Evolutionary conservation across 371 early-diverging fungal species (phyloP), one percentile per base, ranked within the genome.

Genomic region (Rhizopus delemar): DNA sequence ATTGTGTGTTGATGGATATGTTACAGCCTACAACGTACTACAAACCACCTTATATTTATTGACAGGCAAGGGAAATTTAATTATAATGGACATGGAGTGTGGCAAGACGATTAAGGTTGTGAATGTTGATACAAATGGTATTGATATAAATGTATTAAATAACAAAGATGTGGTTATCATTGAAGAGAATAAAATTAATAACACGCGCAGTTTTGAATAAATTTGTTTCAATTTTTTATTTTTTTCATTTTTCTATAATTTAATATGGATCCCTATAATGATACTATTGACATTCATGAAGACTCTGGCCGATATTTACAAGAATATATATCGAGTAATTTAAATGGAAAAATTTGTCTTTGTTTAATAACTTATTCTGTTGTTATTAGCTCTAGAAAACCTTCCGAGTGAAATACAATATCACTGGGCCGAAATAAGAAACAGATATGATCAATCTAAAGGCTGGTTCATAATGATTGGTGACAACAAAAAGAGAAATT

Each of bases 321-420:
- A 69, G 78, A 78, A 60, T 78, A 71, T 55, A 58, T 78, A 28
- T 62, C 68, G 53, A 75, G 75, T 78, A 66, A 62, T 49, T n/a
- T 34, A 16, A 5, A 12, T 32, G 48, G 5, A 38, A 33, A 15
- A 22, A 16, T n/a, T 56, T 16, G 3, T 61, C 11, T 56, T 9
- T 50, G 6, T 62, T 12, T 51, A 15, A 33, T 45, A 6, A 34
- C 12, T 22, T 43, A 13, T 43, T 43, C 5, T 15, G 5, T 43
- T 46, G n/a, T 22, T 60, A 3, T 13, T 58, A 79, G 79, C 74
- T 45, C 41, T 79, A 51, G 79, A 79, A 53, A 79, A 79, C 69
- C 73, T 79, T 54, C 79, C 79, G 62, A 79, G 79, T 62, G 79
- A 79, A 63, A 79, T 79, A 62, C 66, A 65, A 15, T 75, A 75